A percentile compares a stretch with the other conserved stretches of the same genome.
These are phyloP conservation scores for Alisma plantagoaquatica DNA, from an alignment of 106 monocot species.

Conservation along the genomic window DNA sequence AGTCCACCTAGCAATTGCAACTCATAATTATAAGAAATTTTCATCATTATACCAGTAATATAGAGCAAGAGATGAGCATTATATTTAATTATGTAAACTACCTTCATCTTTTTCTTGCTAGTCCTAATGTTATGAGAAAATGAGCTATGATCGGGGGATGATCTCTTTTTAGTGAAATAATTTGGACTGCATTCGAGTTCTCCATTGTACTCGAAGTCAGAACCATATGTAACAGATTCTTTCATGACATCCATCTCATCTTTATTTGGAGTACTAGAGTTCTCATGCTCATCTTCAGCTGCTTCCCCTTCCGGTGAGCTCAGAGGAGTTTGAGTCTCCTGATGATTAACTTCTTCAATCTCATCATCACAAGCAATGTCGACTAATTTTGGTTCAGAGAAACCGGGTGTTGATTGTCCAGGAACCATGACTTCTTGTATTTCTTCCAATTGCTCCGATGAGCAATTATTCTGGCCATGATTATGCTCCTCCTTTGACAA, in stretches of 20 bases:
- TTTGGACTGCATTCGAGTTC: slow-evolving; percentile 14
- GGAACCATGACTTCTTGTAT: slow-evolving; percentile 8
- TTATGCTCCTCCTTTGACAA: slow-evolving; percentile 15
- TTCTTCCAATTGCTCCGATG: background rate
- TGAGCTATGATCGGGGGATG: background rate
- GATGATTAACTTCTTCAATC: background rate
- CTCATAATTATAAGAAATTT: too few relatives aligned
- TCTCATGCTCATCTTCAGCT: slow-evolving; percentile 41
- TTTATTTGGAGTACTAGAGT: too few relatives aligned
- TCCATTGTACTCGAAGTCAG: too few relatives aligned
- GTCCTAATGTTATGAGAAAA: slow-evolving; percentile 11
- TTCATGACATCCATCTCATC: too few relatives aligned
- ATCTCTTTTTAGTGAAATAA: slow-evolving; percentile 27
- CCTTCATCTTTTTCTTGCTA: slow-evolving; percentile 54
- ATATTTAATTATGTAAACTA: too few relatives aligned
- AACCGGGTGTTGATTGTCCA: slow-evolving; percentile 1
- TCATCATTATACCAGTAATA: too few relatives aligned
- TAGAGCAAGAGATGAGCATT: too few relatives aligned
- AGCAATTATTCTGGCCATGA: slow-evolving; percentile 13
- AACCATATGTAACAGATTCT: too few relatives aligned
- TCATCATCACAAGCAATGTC: too few relatives aligned
- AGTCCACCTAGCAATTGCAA: slow-evolving; percentile 95
- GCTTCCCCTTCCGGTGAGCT: slow-evolving; percentile 1
- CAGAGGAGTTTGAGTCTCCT: slow-evolving; percentile 6
- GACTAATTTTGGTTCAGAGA: slow-evolving; percentile 31